Evolutionary conservation across 805 yeast species (phyloP), one percentile per base, ranked within the genome.

Genomic region (Yarrowia sp.): DNA sequence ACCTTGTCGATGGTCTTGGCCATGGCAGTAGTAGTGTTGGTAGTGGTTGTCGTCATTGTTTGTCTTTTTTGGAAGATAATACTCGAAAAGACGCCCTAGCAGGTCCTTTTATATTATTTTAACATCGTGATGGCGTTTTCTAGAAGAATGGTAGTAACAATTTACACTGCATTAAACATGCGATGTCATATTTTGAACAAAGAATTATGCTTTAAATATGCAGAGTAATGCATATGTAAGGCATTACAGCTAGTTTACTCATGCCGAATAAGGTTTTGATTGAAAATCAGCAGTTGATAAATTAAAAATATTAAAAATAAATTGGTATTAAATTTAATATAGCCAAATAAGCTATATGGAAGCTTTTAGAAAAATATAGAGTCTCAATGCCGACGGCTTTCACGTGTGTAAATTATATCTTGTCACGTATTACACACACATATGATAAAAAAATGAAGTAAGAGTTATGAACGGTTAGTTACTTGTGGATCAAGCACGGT

Each of bases 21-120:
- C 19, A 24, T 41, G 19, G 46, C 4, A 22, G 44, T 39, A 13
- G 16, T 42, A 6, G 49, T 25, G 33, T 6, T 25, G 2, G 49
- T 42, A 16, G 32, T 42, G 14, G 32, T 42, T 9, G 33, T 42
- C 9, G 33, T 42, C 31, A 24, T 41, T 41, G 47, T 41, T 41
- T 41, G 49, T 42, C 49, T 42, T 42, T 42, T 42, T 42, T 14
- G 31, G 49, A 16, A 42, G 49, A 25, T 42, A 25, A n/a, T 25
- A 22, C 4, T 10, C 3, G 24, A 42, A 42, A 42, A 9, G 10
- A 13, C n/a, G 49, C 49, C 33, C 4, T 24, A 1, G 10, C 9
- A 8, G 4, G 33, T 25, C 49, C 9, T 42, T 42, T 16, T 42
- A 42, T 42, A 42, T 25, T 42, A 33, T 42, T 25, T 14, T 2